Evolutionary conservation across 176 grass and related monocot species (phyloP).

Genomic region (Neostapfia colusana): DNA sequence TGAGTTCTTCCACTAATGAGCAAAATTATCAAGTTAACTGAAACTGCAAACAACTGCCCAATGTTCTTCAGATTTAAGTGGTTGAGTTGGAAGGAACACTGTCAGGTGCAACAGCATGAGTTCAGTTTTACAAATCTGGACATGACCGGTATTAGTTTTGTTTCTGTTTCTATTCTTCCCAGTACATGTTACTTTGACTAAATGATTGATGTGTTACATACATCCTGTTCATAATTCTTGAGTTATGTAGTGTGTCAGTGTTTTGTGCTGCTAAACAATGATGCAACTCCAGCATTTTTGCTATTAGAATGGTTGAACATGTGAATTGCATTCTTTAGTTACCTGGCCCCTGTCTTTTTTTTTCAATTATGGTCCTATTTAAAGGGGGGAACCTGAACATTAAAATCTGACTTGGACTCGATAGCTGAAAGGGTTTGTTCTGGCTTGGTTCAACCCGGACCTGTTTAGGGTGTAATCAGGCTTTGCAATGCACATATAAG

Average conservation of each 20-base stretch:
- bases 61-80: background rate
- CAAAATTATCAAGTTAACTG: slow-evolving; percentile 5
- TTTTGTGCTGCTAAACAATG: background rate
- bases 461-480: background rate
- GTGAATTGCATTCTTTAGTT: background rate
- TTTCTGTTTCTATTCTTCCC: background rate
- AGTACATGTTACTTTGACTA: background rate
- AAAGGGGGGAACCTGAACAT: background rate
- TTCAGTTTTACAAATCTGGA: background rate
- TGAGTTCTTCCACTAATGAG: background rate
- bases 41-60: background rate
- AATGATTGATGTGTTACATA: background rate
- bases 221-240: background rate
- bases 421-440: background rate
- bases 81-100: slow-evolving; percentile 4
- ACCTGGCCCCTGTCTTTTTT: background rate
- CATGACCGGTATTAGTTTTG: background rate
- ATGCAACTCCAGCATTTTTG: background rate
- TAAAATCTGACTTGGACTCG: background rate
- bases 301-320: background rate
- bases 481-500: slow-evolving; percentile 1
- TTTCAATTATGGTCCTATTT: background rate
- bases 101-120: background rate
- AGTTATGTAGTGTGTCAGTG: background rate
- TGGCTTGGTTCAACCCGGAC: background rate